A percentile compares a stretch with the other conserved stretches of the same genome.
phyloP scores from a whole-genome alignment of 495 filamentous ascomycete species.

The Penicillium psychrofluorescens region DNA sequence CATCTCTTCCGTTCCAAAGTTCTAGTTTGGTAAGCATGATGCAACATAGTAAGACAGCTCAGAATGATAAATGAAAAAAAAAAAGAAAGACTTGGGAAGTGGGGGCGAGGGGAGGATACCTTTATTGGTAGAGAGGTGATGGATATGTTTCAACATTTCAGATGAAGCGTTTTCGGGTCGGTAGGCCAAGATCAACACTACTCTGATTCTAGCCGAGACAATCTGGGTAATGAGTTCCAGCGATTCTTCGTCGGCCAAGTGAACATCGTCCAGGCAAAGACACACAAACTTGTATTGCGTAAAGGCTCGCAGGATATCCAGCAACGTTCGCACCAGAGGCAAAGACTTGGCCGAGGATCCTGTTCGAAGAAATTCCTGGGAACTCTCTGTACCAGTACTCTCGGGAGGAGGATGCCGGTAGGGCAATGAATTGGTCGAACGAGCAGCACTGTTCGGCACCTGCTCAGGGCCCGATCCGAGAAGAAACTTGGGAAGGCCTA shows the following conservation, averaged over 20 bases:
- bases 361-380: neutral
- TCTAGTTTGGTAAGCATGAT: too few species aligned
- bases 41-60: too few species aligned
- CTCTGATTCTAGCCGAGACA: conserved; percentile 51
- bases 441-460: too few species aligned
- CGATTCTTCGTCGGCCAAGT: conserved; percentile 66
- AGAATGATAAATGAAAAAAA: too few species aligned
- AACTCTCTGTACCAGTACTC: neutral
- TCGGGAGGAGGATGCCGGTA: conserved; percentile 6
- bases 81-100: too few species aligned
- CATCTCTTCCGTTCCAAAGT: neutral
- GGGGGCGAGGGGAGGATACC: too few species aligned
- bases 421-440: too few species aligned
- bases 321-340: conserved; percentile 59
- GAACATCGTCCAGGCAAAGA: conserved; percentile 65
- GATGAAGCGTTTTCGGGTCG: neutral
- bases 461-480: conserved; percentile 28
- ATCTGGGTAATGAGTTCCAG: conserved; percentile 61
- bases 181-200: conserved; percentile 51
- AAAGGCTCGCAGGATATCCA: conserved; percentile 64
- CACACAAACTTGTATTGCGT: conserved; percentile 63
- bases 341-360: conserved; percentile 50
- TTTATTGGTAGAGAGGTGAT: too few species aligned
- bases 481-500: conserved; percentile 35
- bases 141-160: too few species aligned